These are phyloP conservation scores for Diaporthe batatas DNA, from an alignment of 2,329 filamentous ascomycete genomes.

Conservation along the genomic window DNA sequence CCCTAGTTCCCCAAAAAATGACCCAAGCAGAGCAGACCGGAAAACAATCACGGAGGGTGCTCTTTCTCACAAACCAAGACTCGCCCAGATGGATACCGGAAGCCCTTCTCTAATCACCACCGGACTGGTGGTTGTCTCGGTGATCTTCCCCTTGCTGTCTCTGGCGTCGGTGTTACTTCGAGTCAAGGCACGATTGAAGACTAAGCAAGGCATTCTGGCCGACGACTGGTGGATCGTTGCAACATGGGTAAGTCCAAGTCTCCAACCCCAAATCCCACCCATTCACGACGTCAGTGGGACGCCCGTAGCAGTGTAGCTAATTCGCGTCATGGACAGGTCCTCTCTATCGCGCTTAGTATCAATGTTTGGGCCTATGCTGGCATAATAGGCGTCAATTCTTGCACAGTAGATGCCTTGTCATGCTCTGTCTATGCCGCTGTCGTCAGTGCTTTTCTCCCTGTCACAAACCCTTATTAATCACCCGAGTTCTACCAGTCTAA, in stretches of 20 bases:
- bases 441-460: neutral
- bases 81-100: neutral
- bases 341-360: constrained; percentile 9
- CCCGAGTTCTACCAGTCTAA: neutral
- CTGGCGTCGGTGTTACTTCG: neutral
- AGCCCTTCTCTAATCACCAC: constrained; percentile 11
- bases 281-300: neutral
- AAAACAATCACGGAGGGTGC: too few relatives aligned
- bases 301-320: neutral
- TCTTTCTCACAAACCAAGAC: too few relatives aligned
- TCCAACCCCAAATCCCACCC: neutral
- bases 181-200: neutral
- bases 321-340: neutral
- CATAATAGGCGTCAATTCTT: neutral
- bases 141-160: constrained; percentile 1
- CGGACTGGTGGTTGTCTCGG: constrained; percentile 18
- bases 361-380: constrained; percentile 12
- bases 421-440: neutral
- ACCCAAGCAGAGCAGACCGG: too few relatives aligned
- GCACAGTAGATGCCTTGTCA: neutral
- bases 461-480: neutral
- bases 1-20: too few relatives aligned
- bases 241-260: constrained; percentile 1
- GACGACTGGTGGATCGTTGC: constrained; percentile 20
- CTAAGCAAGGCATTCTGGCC: neutral